A percentile compares a stretch with the other conserved stretches of the same genome.
Conservation (phyloP, 345 rosid species). For the Erucastrum elatum region DNA sequence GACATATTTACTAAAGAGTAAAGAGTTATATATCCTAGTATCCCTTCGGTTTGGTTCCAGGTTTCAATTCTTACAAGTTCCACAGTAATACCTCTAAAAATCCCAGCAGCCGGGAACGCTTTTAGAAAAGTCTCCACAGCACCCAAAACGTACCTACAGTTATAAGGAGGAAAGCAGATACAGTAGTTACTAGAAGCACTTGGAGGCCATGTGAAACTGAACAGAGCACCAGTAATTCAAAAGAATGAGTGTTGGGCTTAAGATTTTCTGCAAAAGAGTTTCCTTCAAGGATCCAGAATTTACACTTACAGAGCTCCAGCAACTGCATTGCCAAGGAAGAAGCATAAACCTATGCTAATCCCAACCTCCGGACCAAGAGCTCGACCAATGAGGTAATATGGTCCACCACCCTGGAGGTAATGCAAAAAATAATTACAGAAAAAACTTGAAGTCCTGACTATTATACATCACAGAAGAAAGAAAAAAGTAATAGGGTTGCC, state of each 20-base stretch:
- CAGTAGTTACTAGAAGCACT: conserved; percentile 24
- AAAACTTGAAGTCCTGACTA: conserved; percentile 12
- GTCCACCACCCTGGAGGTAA: conserved; percentile 76
- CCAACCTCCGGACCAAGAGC: conserved; percentile 99
- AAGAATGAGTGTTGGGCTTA: conserved; percentile 13
- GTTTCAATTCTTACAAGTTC: conserved; percentile 23
- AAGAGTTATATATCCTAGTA: background rate
- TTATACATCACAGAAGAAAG: conserved; percentile 7
- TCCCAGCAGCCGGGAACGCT: conserved; percentile 97
- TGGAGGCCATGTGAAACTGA: conserved; percentile 26
- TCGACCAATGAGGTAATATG: conserved; percentile 99
- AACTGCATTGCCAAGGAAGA: conserved; percentile 98
- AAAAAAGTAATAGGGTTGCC: conserved; percentile 4
- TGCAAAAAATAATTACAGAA: conserved; percentile 7
- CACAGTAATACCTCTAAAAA: conserved; percentile 69
- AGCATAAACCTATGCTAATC: conserved; percentile 98
- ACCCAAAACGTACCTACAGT: conserved; percentile 89
- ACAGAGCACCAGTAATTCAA: conserved; percentile 26
- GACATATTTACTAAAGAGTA: conserved; percentile 6
- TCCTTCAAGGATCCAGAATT: conserved; percentile 37
- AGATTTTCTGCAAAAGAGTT: conserved; percentile 17
- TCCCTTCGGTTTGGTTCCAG: conserved; percentile 17
- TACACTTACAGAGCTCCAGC: conserved; percentile 97
- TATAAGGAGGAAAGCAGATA: conserved; percentile 11
- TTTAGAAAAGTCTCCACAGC: conserved; percentile 98